Evolutionary conservation across 495 filamentous ascomycete species (phyloP).

Genomic region (Poronia punctata): DNA sequence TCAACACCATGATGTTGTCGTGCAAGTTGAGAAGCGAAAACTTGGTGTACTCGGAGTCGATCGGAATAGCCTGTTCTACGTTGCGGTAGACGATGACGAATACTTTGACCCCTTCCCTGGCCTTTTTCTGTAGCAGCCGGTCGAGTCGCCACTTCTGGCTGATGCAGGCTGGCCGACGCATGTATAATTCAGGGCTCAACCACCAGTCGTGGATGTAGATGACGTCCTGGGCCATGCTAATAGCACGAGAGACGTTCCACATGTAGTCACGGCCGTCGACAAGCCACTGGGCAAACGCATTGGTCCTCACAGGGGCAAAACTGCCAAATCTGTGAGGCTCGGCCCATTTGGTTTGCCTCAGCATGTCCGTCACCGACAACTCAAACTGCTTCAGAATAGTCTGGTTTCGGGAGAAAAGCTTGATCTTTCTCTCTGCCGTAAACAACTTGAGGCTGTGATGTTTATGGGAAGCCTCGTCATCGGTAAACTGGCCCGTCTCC

Average conservation of each 20-base stretch:
- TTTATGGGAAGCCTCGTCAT: slow-evolving; percentile 52
- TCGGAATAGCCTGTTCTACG: slow-evolving; percentile 94
- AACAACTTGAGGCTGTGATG: slow-evolving; percentile 78
- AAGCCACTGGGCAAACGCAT: slow-evolving; percentile 91
- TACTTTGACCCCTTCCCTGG: slow-evolving; percentile 90
- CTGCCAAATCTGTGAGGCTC: slow-evolving; percentile 80
- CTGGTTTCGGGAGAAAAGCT: slow-evolving; percentile 88
- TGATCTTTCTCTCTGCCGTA: slow-evolving; percentile 84
- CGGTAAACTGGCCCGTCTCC: slow-evolving; percentile 36
- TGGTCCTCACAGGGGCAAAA: slow-evolving; percentile 82
- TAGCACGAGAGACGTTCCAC: slow-evolving; percentile 97
- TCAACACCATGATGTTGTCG: slow-evolving; percentile 90
- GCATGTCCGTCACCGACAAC: slow-evolving; percentile 83
- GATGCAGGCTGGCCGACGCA: slow-evolving; percentile 90
- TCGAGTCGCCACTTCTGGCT: slow-evolving; percentile 99
- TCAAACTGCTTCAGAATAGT: slow-evolving; percentile 86
- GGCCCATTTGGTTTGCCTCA: slow-evolving; percentile 70
- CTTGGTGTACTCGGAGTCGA: slow-evolving; percentile 98
- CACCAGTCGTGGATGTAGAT: slow-evolving; percentile 99
- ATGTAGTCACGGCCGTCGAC: slow-evolving; percentile 97
- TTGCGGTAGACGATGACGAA: slow-evolving; percentile 99
- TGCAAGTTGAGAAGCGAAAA: slow-evolving; percentile 94
- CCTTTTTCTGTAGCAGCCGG: slow-evolving; percentile 88
- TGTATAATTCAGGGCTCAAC: slow-evolving; percentile 93
- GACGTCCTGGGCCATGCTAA: slow-evolving; percentile 96